phyloP scores from a whole-genome alignment of 148 eudicot genomes.

The Chenopodium quinoa region DNA sequence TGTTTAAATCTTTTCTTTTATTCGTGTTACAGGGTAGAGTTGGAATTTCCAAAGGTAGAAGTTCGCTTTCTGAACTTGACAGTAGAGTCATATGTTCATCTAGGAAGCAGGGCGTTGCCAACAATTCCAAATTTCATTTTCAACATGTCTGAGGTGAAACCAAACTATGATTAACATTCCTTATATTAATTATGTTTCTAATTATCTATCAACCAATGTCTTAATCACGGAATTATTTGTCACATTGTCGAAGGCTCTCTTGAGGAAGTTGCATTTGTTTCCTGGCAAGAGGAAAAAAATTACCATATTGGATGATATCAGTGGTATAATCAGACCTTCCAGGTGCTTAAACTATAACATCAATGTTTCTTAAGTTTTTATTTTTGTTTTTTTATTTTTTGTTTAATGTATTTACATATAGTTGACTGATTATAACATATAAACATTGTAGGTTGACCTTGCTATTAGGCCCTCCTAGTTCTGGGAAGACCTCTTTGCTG shows the following conservation, averaged over 20 bases:
- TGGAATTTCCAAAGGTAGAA: conserved; percentile 84
- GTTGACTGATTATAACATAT: conserved; percentile 7
- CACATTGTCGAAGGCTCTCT: conserved; percentile 53
- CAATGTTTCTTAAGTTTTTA: background rate
- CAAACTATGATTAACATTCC: background rate
- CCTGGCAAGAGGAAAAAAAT: conserved; percentile 62
- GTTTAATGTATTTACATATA: background rate
- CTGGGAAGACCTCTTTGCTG: conserved; percentile 85
- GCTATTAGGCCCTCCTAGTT: conserved; percentile 95
- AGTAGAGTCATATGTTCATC: conserved; percentile 70
- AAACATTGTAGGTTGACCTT: conserved; percentile 65
- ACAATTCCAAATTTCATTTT: conserved; percentile 83
- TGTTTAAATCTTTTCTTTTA: background rate
- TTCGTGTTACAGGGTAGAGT: conserved; percentile 63
- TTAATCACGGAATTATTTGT: conserved; percentile 2
- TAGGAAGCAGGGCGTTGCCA: conserved; percentile 95
- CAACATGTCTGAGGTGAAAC: conserved; percentile 84
- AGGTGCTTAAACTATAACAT: conserved; percentile 40
- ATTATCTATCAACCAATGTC: background rate
- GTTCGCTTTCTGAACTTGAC: conserved; percentile 81
- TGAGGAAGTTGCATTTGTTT: conserved; percentile 67
- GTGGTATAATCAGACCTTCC: conserved; percentile 88
- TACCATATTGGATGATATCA: conserved; percentile 73
- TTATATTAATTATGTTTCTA: background rate
- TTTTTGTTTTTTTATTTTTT: background rate